Evolutionary conservation across 352 stramenopile genomes (phyloP).

Genomic region (Globisporangium carolinianum): DNA sequence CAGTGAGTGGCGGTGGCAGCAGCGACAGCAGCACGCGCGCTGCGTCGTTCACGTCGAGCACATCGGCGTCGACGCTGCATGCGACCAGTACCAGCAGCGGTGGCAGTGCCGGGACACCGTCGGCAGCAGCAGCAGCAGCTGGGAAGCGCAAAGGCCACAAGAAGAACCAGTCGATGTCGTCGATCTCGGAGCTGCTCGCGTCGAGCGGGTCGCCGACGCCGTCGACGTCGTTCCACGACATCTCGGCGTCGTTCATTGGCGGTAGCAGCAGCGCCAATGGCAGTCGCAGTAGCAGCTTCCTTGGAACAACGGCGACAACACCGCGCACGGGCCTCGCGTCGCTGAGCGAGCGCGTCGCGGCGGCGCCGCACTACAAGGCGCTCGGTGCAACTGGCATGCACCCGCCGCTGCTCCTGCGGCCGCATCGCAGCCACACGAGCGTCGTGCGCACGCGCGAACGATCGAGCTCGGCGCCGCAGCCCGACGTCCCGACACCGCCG

Average conservation of each 20-base stretch:
- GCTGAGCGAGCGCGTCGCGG: constrained; percentile 47
- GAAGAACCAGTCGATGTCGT: constrained; percentile 88
- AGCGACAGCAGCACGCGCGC: constrained; percentile 6
- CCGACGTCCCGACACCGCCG: constrained; percentile 4
- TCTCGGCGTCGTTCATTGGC: constrained; percentile 23
- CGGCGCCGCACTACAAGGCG: constrained; percentile 11
- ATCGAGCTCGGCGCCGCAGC: constrained; percentile 55
- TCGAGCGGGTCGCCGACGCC: constrained; percentile 23
- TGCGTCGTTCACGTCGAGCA: constrained; percentile 15
- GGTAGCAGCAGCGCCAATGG: constrained; percentile 13
- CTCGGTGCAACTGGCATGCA: constrained; percentile 5
- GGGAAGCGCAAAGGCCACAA: constrained; percentile 73
- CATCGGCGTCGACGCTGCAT: constrained; percentile 8
- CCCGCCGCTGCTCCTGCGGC: constrained; percentile 7
- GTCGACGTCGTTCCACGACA: constrained; percentile 60
- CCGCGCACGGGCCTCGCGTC: constrained; percentile 66
- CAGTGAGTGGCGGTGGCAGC: neutral
- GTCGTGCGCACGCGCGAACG: constrained; percentile 33
- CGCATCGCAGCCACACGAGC: constrained; percentile 14
- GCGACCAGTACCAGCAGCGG: neutral
- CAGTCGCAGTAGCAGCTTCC: constrained; percentile 21
- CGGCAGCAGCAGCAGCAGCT: constrained; percentile 12
- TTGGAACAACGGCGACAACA: constrained; percentile 56
- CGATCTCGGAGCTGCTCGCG: constrained; percentile 76
- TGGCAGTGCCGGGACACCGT: neutral